phyloP scores from a whole-genome alignment of 1,284 basidiomycete genomes.

The Austroboletus niveus region DNA sequence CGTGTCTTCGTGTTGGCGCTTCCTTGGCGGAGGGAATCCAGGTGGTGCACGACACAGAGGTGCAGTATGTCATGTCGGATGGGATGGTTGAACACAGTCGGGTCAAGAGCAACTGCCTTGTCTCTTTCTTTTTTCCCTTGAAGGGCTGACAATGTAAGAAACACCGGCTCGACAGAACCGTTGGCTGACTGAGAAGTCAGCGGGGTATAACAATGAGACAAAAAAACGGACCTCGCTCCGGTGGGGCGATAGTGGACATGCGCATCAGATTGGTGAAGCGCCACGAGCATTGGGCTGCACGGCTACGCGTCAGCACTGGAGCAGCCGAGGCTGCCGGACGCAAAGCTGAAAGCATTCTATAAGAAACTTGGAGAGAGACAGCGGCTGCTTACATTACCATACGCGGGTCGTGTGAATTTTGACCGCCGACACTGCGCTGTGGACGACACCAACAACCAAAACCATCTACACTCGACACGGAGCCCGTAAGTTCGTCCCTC shows the following conservation, averaged over 20 bases:
- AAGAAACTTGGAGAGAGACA: not conserved
- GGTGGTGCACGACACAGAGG: slow-evolving; percentile 87
- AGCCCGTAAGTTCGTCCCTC: slow-evolving; percentile 40
- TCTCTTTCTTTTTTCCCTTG: slow-evolving; percentile 46
- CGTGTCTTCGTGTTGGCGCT: slow-evolving; percentile 92
- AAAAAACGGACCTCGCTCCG: slow-evolving; percentile 12
- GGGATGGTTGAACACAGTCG: slow-evolving; percentile 83
- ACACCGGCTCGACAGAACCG: slow-evolving; percentile 49
- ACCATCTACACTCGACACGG: slow-evolving; percentile 34
- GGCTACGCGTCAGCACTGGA: not conserved
- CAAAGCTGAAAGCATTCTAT: slow-evolving; percentile 20
- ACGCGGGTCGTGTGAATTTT: slow-evolving; percentile 29
- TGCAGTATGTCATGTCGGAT: slow-evolving; percentile 93
- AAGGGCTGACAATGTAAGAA: slow-evolving; percentile 57
- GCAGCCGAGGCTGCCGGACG: slow-evolving; percentile 9
- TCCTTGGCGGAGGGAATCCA: slow-evolving; percentile 85
- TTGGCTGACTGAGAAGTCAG: slow-evolving; percentile 35
- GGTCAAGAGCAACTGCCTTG: slow-evolving; percentile 72
- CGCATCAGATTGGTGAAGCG: slow-evolving; percentile 3
- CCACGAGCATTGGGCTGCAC: not conserved
- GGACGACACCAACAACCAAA: slow-evolving; percentile 14
- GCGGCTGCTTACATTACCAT: slow-evolving; percentile 19
- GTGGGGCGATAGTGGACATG: slow-evolving; percentile 12
- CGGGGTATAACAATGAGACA: not conserved
- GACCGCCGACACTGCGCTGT: not conserved